Conservation (phyloP, 2,329 filamentous ascomycete species). For the Fusarium sulawesiense region DNA sequence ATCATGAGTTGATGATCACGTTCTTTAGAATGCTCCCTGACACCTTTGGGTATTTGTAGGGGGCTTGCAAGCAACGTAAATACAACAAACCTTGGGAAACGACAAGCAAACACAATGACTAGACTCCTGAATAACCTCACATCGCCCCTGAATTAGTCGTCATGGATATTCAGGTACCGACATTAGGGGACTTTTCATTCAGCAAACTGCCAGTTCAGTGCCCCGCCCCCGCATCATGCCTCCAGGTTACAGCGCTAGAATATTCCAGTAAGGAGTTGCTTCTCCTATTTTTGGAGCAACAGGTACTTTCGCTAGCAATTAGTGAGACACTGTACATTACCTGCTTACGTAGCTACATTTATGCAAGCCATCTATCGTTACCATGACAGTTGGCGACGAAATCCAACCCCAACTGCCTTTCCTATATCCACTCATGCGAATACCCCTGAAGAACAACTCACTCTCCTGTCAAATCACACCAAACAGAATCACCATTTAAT, state of each 20-base stretch:
- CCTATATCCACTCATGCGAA: conserved; percentile 31
- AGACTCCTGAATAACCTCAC: not conserved
- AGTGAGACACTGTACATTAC: conserved; percentile 3
- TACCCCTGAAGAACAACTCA: conserved; percentile 20
- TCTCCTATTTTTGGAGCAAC: conserved; percentile 34
- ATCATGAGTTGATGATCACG: not conserved
- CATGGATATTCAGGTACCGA: conserved; percentile 5
- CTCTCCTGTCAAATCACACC: not conserved
- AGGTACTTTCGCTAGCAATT: conserved; percentile 7
- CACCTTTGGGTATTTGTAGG: not conserved
- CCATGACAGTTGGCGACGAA: conserved; percentile 14
- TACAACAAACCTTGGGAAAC: not conserved
- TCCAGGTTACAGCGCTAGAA: conserved; percentile 25
- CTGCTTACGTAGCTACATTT: conserved; percentile 36
- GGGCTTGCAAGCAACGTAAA: not conserved
- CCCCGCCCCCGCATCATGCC: conserved; percentile 45
- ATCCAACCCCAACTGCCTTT: conserved; percentile 1
- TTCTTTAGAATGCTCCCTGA: not conserved
- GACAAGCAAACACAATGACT: not conserved
- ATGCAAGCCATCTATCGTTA: conserved; percentile 11
- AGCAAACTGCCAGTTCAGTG: conserved; percentile 12
- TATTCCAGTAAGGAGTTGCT: conserved; percentile 36
- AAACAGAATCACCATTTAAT: conserved; percentile 7
- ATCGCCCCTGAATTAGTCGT: conserved; percentile 7
- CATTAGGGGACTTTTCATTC: conserved; percentile 22